Conservation (phyloP, 2,329 filamentous ascomycete genomes). For the Rhinocladiella mackenziei region DNA sequence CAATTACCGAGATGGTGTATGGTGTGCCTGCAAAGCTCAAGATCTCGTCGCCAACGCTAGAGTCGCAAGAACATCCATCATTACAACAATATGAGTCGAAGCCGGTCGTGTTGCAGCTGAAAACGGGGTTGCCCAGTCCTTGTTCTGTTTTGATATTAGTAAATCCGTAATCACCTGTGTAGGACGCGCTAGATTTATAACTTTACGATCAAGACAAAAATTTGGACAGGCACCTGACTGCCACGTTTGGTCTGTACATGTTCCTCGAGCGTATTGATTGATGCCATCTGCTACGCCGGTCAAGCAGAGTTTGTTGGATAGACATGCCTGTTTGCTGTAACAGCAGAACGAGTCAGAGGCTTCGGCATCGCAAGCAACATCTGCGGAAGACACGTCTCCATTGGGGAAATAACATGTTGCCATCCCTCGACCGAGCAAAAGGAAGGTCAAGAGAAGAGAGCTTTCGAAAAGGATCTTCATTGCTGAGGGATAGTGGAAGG, state of each 20-base stretch:
- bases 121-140: constrained; percentile 19
- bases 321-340: constrained; percentile 38
- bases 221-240: constrained; percentile 33
- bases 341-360: constrained; percentile 35
- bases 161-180: no score
- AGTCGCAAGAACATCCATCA: constrained; percentile 15
- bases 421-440: neutral
- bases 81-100: constrained; percentile 32
- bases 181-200: neutral
- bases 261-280: constrained; percentile 33
- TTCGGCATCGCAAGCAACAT: constrained; percentile 34
- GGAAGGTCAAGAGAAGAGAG: neutral
- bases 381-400: constrained; percentile 31
- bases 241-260: constrained; percentile 37
- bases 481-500: no score
- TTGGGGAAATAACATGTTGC: constrained; percentile 35
- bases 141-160: constrained; percentile 7
- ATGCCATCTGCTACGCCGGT: constrained; percentile 27
- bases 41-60: constrained; percentile 2
- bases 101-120: constrained; percentile 27
- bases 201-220: constrained; percentile 33
- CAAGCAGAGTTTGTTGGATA: constrained; percentile 36
- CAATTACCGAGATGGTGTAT: constrained; percentile 10
- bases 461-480: no score
- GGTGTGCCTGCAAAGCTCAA: constrained; percentile 11